Conservation (phyloP, 2,329 filamentous ascomycete genomes). For the Hypoxylon sp. region DNA sequence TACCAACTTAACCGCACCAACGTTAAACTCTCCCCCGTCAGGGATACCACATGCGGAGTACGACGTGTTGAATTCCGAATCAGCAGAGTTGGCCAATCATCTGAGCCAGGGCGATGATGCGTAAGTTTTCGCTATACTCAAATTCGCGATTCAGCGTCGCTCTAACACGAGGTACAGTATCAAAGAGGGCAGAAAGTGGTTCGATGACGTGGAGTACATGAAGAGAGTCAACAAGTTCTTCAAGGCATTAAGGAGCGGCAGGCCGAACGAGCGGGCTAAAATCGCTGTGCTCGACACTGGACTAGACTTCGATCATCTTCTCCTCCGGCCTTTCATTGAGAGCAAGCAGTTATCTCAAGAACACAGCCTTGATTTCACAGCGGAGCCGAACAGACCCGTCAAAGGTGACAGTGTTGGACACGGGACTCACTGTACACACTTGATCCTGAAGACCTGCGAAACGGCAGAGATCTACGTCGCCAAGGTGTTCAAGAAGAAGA, state of each 20-base stretch:
- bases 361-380: not conserved
- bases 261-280: not conserved
- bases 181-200: not conserved
- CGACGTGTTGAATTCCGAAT: not conserved
- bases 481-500: not conserved
- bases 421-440: not conserved
- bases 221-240: not conserved
- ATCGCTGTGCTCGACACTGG: not conserved
- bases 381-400: not conserved
- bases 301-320: not conserved
- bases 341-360: not conserved
- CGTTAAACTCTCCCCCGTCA: not conserved
- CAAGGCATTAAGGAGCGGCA: not conserved
- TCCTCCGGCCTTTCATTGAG: not conserved
- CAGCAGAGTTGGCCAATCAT: not conserved
- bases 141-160: not conserved
- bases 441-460: not conserved
- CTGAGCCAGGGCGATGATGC: not conserved
- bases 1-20: not conserved
- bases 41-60: not conserved
- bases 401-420: not conserved
- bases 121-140: not conserved
- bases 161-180: not conserved
- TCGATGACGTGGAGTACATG: not conserved
- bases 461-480: not conserved